Evolutionary conservation across 805 yeast genomes (phyloP), one percentile per base, ranked within the genome.

Genomic region (Ogataea ganodermae): DNA sequence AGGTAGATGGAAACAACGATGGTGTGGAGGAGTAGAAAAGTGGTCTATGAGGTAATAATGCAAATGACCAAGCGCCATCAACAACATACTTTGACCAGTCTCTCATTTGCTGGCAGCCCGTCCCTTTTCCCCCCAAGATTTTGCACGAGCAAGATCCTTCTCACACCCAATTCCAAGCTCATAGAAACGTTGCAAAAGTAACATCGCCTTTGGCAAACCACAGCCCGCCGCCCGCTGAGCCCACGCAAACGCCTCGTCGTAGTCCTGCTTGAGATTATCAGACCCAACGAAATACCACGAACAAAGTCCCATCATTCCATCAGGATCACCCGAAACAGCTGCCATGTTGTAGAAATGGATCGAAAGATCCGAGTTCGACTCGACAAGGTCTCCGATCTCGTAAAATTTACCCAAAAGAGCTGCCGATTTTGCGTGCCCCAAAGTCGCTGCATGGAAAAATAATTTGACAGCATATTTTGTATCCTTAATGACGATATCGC

Each of bases 251-350:
- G 97, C 95, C 67, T 91, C 97, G 44, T 71, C 78, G 45, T 84
- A 86, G 65, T 91, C 92, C 52, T 79, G 79, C 7, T 83, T 84
- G 57, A 94, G 75, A n/a, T 94, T 91, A 27, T 86, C 91, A 27
- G 88, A 83, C 0, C 99, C 99, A 22, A 89, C 85, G 66, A 92
- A 73, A 64, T 92, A 94, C 97, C 98, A 94, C 1, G 97, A 97
- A 66, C 97, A 91, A 71, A 92, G 74, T 1, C 96, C 91, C 60
- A 92, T 73, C 96, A 92, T 94, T 9, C 96, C 84, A 40, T 79
- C 83, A 1, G 96, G 78, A 65, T 94, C 96, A 6, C 96, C 97
- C 3, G 84, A 84, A 24, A 84, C 65, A 0, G 98, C 97, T 0
- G 96, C 96, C 53, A 86, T 83, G 0, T 96, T 90, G 65, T 89